Evolutionary conservation across 495 filamentous ascomycete genomes (phyloP), one percentile per base, ranked within the genome.

Genomic region (Letharia lupina): DNA sequence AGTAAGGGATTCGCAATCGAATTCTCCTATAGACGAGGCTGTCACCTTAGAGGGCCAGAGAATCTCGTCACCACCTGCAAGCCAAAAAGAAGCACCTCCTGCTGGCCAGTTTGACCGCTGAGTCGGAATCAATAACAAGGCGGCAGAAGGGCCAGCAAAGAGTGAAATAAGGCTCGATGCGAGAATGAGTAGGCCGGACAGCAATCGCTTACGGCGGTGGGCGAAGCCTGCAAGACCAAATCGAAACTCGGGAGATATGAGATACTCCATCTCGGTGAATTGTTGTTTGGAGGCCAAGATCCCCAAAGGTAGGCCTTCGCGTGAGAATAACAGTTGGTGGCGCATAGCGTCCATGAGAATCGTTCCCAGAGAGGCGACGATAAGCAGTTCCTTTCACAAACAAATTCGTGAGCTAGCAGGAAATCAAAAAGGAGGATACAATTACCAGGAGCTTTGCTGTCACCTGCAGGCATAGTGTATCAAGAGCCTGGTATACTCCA

Each of bases 61-160:
- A 16, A 2, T 9, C 1, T 66, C 59, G 11, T 66, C 65, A 31
- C n/a, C 47, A 12, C 65, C 65, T 35, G 39, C n/a, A 47, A 66
- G 57, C 65, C 65, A 66, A 37, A 62, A 41, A 7, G 65, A 66
- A 18, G 65, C 65, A 23, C 65, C 65, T 28, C 65, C 65, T 18
- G 65, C 65, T 23, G 65, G 65, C 57, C 65, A 66, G 28, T 66
- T 45, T 13, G 31, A 59, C 11, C 41, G 57, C 18, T 40, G 58
- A 39, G 35, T 57, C 35, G 64, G 64, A 23, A 62, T 50, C 58
- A 62, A 31, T 31, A 66, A 62, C 28, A 66, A 54, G 42, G 65
- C 65, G 41, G 65, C 54, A 3, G 65, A 45, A 52, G 65, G 65
- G 7, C 65, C 65, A 50, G 65, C 65, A 20, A 66, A 62, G 45